Evolutionary conservation across 208 protist species (phyloP).

Genomic region (Acanthamoeba castellanii): DNA sequence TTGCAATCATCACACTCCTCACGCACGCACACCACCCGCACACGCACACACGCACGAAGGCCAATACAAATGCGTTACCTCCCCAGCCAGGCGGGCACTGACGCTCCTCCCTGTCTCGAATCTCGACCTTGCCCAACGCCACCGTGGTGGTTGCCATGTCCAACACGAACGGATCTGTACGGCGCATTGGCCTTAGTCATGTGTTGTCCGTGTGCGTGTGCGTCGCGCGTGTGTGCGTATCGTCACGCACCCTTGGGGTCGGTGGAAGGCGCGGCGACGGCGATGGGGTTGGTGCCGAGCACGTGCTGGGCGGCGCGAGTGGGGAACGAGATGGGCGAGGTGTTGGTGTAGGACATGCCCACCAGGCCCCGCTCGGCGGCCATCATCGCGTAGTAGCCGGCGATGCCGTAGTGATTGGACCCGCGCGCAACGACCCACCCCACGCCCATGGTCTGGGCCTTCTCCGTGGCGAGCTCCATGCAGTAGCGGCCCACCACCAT

Average conservation of each 20-base stretch:
- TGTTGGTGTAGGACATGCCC: slow-evolving; percentile 81
- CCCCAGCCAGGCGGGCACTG: slow-evolving; percentile 78
- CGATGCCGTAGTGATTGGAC: slow-evolving; percentile 84
- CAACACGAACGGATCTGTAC: slow-evolving; percentile 74
- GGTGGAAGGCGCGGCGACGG: slow-evolving; percentile 81
- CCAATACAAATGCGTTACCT: slow-evolving; percentile 5
- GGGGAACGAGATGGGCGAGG: slow-evolving; percentile 79
- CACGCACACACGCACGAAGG: background rate
- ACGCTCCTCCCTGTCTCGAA: slow-evolving; percentile 70
- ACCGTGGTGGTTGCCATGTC: slow-evolving; percentile 83
- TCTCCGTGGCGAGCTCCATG: slow-evolving; percentile 86
- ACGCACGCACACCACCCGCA: background rate
- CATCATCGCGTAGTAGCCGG: slow-evolving; percentile 81
- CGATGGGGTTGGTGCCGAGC: slow-evolving; percentile 84
- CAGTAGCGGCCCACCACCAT: slow-evolving; percentile 73
- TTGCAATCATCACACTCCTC: no score
- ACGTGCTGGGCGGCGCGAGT: slow-evolving; percentile 77
- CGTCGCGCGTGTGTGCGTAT: background rate
- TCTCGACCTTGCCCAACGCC: slow-evolving; percentile 81
- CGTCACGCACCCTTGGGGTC: slow-evolving; percentile 62
- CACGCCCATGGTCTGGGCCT: slow-evolving; percentile 76
- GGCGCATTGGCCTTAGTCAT: no score
- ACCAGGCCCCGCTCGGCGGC: slow-evolving; percentile 77
- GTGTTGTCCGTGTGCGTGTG: background rate
- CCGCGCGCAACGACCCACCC: slow-evolving; percentile 83